phyloP scores from a whole-genome alignment of 108 stramenopile species.

The Discostella stelligeroides region DNA sequence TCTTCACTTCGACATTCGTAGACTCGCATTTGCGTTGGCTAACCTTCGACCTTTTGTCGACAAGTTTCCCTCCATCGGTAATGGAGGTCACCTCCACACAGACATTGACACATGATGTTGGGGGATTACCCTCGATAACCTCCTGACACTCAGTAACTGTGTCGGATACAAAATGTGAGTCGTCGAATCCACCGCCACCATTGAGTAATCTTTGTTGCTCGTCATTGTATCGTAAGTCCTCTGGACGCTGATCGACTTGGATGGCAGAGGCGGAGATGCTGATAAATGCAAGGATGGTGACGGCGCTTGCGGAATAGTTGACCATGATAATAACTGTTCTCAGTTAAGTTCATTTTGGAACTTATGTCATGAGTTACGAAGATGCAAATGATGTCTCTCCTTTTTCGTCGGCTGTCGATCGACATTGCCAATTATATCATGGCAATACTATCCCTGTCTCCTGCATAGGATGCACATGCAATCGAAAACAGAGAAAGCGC shows the following conservation, averaged over 20 bases:
- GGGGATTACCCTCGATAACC: conserved; percentile 1
- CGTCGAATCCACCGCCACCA: not conserved
- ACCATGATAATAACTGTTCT: too few relatives aligned
- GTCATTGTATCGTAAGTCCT: not conserved
- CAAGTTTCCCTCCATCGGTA: not conserved
- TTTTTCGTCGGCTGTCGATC: too few relatives aligned
- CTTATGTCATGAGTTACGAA: too few relatives aligned
- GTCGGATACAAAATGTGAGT: not conserved
- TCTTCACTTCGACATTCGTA: not conserved
- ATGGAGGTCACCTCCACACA: conserved; percentile 7
- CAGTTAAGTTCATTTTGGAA: too few relatives aligned
- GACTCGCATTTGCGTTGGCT: not conserved
- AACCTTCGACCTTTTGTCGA: not conserved
- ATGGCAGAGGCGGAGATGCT: not conserved
- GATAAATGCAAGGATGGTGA: not conserved
- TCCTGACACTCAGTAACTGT: not conserved
- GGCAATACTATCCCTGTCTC: too few relatives aligned
- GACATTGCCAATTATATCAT: too few relatives aligned
- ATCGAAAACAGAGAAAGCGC: too few relatives aligned
- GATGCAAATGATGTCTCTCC: too few relatives aligned
- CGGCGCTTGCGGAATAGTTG: not conserved
- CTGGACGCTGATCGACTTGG: not conserved
- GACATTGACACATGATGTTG: not conserved
- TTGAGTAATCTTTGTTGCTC: not conserved
- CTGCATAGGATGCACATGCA: too few relatives aligned